phyloP scores from a whole-genome alignment of 345 rosid genomes.

The Acer yangbiense region DNA sequence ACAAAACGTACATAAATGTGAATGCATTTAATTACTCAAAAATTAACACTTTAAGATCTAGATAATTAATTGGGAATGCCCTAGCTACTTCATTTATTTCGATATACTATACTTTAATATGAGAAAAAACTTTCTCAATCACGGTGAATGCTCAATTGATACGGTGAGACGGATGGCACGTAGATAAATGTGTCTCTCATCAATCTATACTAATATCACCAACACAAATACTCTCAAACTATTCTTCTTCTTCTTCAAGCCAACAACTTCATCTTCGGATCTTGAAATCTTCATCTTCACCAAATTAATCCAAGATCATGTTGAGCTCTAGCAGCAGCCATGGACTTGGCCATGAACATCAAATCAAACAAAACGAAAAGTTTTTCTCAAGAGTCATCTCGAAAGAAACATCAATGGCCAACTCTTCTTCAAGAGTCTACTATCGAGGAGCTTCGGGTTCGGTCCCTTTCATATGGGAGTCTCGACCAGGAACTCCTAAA shows the following conservation, averaged over 20 bases:
- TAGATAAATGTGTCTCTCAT: background rate
- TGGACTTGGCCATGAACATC: background rate
- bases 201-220: background rate
- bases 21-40: background rate
- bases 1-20: background rate
- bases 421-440: slow-evolving; percentile 69
- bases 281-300: slow-evolving; percentile 18
- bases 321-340: background rate
- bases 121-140: too few species aligned
- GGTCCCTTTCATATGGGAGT: slow-evolving; percentile 80
- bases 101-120: too few species aligned
- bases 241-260: background rate
- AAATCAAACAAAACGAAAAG: slow-evolving; percentile 47
- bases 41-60: too few species aligned
- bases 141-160: too few species aligned
- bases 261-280: slow-evolving; percentile 36
- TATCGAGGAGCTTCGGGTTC: slow-evolving; percentile 64
- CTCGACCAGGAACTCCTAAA: slow-evolving; percentile 88
- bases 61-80: background rate
- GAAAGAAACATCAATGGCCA: slow-evolving; percentile 57
- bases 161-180: too few species aligned
- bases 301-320: background rate
- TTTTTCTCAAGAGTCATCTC: slow-evolving; percentile 63
- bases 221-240: background rate
- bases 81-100: background rate